These are phyloP conservation scores for Trebouxia sp. DNA, from an alignment of 139 green algal genomes.

Conservation along the genomic window DNA sequence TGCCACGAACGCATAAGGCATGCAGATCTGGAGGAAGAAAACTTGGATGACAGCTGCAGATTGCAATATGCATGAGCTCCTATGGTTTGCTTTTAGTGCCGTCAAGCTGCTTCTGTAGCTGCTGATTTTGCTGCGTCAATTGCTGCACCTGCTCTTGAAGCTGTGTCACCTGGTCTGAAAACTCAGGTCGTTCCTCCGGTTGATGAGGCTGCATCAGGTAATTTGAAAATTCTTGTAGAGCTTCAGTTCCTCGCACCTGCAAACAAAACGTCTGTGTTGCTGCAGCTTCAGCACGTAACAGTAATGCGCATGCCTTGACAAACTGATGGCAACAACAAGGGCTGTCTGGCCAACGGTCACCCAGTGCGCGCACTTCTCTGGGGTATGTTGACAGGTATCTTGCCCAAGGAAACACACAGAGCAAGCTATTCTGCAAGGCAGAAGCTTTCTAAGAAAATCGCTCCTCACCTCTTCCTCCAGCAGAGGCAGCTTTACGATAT, in stretches of 20 bases:
- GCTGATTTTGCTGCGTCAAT: constrained; percentile 22
- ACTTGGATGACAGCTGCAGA: not conserved
- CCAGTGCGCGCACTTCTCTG: not conserved
- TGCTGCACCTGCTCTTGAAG: constrained; percentile 19
- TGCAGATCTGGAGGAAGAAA: not conserved
- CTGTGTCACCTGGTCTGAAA: constrained; percentile 21
- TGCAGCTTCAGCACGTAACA: no score
- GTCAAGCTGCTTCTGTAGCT: constrained; percentile 22
- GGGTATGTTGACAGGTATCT: not conserved
- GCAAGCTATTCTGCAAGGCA: no score
- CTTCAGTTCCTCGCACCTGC: constrained; percentile 70
- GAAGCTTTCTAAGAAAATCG: no score
- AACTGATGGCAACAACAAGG: not conserved
- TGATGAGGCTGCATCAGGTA: constrained; percentile 68
- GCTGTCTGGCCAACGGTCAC: no score
- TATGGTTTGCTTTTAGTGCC: not conserved
- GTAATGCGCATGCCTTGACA: not conserved
- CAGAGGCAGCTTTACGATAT: constrained; percentile 86
- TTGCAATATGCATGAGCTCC: not conserved
- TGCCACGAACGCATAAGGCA: not conserved
- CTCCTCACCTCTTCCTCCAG: constrained; percentile 94
- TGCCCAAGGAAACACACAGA: constrained; percentile 17
- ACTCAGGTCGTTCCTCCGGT: constrained; percentile 28
- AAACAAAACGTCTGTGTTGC: not conserved
- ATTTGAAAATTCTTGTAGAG: constrained; percentile 65